Evolutionary conservation across 176 grass and related monocot species (phyloP), one percentile per base, ranked within the genome.

Genomic region (Eragrostis curvula): DNA sequence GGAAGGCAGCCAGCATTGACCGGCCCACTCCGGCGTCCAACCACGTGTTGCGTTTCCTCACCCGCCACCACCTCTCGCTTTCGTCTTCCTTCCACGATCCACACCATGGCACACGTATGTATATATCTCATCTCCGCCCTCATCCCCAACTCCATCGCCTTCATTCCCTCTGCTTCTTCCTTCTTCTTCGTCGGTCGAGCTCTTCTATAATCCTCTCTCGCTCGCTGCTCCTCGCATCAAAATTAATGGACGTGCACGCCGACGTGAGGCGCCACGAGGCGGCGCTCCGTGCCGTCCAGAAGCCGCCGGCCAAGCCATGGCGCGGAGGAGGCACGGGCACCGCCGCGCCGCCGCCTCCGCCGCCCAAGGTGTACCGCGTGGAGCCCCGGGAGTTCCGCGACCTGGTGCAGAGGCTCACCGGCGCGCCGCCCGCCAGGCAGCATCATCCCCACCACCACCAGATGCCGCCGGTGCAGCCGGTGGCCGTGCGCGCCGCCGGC

Each of bases 361-460:
- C 89, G 14, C 81, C 81, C 71, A 91, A 81, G 85, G 89, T 91
- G 66, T 91, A 91, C 89, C 78, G 85, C 78, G 89, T 88, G 23
- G 89, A 88, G 77, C 85, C 85, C 3, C 44, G 81, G 30, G 89
- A 82, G 58, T 91, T 91, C 72, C 12, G 85, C 11, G 81, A 88
- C 11, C 89, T 91, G n/a, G 89, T 88, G 67, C 89, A 91, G 89
- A 66, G 71, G 81, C 89, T 91, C 82, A 91, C 89, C 17, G 82
- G 89, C 41, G 81, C 85, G 36, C 87, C 87, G 2, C 16, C 73
- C 36, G 0, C 24, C 1, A 13, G 10, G 11, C 58, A 45, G 6
- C 43, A 45, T 8, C 43, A 7, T 10, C 42, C 11, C 3, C 23
- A 59, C 9, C 57, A 60, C 10, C 8, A 8, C 1, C 10, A 12